Evolutionary conservation across 305 asterid genomes (phyloP), one percentile per base, ranked within the genome.

Genomic region (Salvia sclarea): DNA sequence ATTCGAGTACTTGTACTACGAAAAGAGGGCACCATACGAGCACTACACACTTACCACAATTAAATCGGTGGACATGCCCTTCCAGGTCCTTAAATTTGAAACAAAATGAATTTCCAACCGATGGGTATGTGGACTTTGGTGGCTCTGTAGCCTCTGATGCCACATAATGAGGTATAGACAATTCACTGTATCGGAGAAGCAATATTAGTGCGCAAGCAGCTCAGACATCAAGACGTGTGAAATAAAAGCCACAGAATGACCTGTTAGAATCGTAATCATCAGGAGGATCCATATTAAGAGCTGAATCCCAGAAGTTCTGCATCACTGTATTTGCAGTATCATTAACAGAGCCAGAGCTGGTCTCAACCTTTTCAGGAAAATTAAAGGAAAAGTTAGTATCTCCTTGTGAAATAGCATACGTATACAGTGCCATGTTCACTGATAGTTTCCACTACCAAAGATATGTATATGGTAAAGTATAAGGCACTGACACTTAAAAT

Each of bases 251-350:
- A 18, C 69, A 76, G 53, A 16, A 60, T 69, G 57, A 93, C 98
- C 98, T 93, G 28, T 79, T 88, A 1, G 91, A 77, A 58, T 93
- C 98, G 75, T 50, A 90, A 77, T 93, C 97, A 71, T 93, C 98
- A 47, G 92, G 76, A 25, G 96, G 80, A 71, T 93, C 98, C 77
- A 87, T 64, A 83, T 85, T 85, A 41, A 93, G 84, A 20, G 98
- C 97, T 17, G 97, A 90, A 82, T 90, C 98, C 98, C 97, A 93
- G 81, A 93, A 93, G 80, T 90, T 93, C 81, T 93, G 98, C 96
- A 93, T 88, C 64, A 87, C 86, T 14, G 96, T 80, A 68, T 80
- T 87, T 74, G 97, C 88, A 33, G 80, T 86, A 73, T 90, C 97
- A 78, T 80, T 92, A 56, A 66, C 92, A 70, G 89, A 66, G 62